Percentiles rank a stretch among this genome's conserved stretches.
Conservation (phyloP, 2,329 filamentous ascomycete species). For the Drechslerella dactyloides region DNA sequence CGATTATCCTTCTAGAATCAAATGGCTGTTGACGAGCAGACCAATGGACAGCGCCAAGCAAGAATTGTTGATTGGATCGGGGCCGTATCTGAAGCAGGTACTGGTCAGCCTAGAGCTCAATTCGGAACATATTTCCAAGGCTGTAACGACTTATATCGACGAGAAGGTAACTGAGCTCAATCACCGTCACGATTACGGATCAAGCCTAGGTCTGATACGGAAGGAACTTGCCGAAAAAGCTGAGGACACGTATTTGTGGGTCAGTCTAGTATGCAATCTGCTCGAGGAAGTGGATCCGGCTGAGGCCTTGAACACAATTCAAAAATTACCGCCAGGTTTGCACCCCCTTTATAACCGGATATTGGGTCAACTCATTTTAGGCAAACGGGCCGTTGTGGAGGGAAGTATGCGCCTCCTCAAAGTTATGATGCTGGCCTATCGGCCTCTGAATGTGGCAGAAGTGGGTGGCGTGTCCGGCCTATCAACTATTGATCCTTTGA, state of each 20-base stretch:
- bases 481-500: slow-evolving; percentile 26
- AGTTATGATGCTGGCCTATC: slow-evolving; percentile 54
- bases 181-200: background rate
- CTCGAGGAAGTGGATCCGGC: slow-evolving; percentile 49
- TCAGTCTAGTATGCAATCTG: slow-evolving; percentile 55
- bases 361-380: slow-evolving; percentile 51
- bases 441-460: slow-evolving; percentile 54
- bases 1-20: slow-evolving; percentile 54
- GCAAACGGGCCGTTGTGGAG: slow-evolving; percentile 43
- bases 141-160: slow-evolving; percentile 52
- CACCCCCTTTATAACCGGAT: slow-evolving; percentile 53
- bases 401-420: slow-evolving; percentile 53
- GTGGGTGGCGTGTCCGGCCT: slow-evolving; percentile 53
- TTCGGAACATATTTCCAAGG: slow-evolving; percentile 48
- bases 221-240: slow-evolving; percentile 44
- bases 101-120: slow-evolving; percentile 52
- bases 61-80: slow-evolving; percentile 52
- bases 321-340: slow-evolving; percentile 53
- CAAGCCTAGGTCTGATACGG: slow-evolving; percentile 28
- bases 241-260: slow-evolving; percentile 55
- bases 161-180: slow-evolving; percentile 46
- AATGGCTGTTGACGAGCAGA: slow-evolving; percentile 56
- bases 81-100: no score
- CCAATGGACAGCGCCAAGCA: slow-evolving; percentile 53
- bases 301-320: slow-evolving; percentile 45